phyloP scores from a whole-genome alignment of 2,329 filamentous ascomycete species.

The Pleoardoris graminearum region DNA sequence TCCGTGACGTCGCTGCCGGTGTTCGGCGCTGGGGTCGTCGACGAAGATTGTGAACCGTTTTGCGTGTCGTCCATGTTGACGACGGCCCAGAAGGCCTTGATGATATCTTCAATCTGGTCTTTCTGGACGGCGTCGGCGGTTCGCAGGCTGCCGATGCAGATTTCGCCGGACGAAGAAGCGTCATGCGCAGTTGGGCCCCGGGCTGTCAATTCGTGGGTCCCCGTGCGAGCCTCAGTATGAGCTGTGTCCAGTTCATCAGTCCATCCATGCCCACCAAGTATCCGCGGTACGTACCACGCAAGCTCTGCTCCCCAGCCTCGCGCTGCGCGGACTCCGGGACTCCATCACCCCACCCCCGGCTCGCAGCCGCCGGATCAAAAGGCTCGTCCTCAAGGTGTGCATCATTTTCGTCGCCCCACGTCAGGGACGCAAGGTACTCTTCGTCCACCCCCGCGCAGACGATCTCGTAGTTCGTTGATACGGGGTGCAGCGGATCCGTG shows the following conservation, averaged over 20 bases:
- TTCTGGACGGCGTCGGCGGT: background rate
- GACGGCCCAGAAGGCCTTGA: slow-evolving; percentile 15
- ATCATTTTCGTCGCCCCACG: slow-evolving; percentile 5
- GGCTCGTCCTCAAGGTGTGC: background rate
- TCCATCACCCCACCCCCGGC: background rate
- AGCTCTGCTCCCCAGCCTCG: no score
- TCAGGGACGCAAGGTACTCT: slow-evolving; percentile 13
- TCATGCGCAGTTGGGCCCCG: slow-evolving; percentile 7
- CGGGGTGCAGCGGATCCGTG: slow-evolving; percentile 30
- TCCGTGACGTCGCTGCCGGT: background rate
- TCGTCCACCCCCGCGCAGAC: background rate
- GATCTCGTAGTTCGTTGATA: slow-evolving; percentile 17
- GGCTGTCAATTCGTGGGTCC: background rate
- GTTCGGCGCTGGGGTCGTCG: background rate
- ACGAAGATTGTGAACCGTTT: background rate
- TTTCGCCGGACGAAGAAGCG: background rate
- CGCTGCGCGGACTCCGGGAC: no score
- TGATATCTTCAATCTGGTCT: slow-evolving; percentile 1
- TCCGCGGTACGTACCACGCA: background rate
- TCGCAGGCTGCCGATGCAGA: slow-evolving; percentile 1
- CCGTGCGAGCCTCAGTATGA: background rate
- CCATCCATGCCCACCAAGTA: no score
- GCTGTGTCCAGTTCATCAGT: background rate
- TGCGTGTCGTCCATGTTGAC: slow-evolving; percentile 8
- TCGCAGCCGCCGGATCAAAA: background rate